A percentile compares a stretch with the other conserved stretches of the same genome.
These are phyloP conservation scores for Paecilomyces fulvus DNA, from an alignment of 2,329 filamentous ascomycete genomes.

Conservation along the genomic window DNA sequence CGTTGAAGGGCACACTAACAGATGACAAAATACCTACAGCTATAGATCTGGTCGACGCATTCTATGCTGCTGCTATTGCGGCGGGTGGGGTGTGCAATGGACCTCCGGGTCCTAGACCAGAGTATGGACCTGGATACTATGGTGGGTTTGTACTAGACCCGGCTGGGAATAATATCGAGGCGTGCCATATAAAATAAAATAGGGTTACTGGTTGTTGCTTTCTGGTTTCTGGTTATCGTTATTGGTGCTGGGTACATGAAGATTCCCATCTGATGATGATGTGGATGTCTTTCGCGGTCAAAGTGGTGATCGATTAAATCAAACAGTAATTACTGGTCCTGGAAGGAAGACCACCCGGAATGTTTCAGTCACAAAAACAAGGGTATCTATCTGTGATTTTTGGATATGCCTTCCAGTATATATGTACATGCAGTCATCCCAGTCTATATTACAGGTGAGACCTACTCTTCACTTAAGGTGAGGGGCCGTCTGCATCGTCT, in stretches of 20 bases:
- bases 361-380: background rate
- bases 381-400: background rate
- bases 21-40: no score
- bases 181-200: constrained; percentile 3
- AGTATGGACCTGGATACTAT: constrained; percentile 43
- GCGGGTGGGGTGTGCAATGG: constrained; percentile 44
- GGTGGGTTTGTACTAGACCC: constrained; percentile 45
- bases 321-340: background rate
- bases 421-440: background rate
- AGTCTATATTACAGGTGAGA: background rate
- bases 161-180: constrained; percentile 47
- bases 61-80: constrained; percentile 36
- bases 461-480: background rate
- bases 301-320: background rate
- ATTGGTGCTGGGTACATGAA: background rate
- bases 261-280: background rate
- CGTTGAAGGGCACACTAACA: no score
- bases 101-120: constrained; percentile 35
- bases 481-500: background rate
- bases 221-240: background rate
- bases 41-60: constrained; percentile 33
- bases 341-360: background rate
- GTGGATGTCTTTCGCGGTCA: background rate
- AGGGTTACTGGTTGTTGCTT: constrained; percentile 7
- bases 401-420: background rate